phyloP scores from a whole-genome alignment of 768 basidiomycete species.

The Termitomyces sp. region DNA sequence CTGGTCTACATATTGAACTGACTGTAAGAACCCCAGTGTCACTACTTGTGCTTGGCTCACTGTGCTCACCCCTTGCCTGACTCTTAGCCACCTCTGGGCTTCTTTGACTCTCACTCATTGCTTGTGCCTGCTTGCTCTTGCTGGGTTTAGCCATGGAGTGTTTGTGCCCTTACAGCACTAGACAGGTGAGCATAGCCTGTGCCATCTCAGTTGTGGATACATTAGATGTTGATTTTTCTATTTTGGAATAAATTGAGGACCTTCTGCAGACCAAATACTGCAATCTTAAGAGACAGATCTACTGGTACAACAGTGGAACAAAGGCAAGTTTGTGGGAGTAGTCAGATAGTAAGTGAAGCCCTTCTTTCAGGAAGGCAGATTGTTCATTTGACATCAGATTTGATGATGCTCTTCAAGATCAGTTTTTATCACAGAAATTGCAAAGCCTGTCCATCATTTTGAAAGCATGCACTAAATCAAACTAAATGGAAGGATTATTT shows the following conservation, averaged over 20 bases:
- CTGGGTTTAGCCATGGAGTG: too few species aligned
- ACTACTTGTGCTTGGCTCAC: too few species aligned
- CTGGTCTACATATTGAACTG: too few species aligned
- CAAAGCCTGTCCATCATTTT: conserved; percentile 13
- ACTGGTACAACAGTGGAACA: conserved; percentile 91
- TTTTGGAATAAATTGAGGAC: neutral
- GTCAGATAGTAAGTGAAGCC: conserved; percentile 70
- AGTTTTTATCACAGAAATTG: conserved; percentile 17
- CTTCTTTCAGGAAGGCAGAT: neutral
- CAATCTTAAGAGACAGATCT: conserved; percentile 94
- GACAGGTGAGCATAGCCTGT: conserved; percentile 6
- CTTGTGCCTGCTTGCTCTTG: too few species aligned
- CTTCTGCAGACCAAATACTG: conserved; percentile 79
- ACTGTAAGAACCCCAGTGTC: too few species aligned
- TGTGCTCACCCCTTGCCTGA: too few species aligned
- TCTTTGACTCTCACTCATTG: too few species aligned
- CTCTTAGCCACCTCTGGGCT: too few species aligned
- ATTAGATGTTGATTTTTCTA: conserved; percentile 9
- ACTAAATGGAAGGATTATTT: conserved; percentile 98
- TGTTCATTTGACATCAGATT: conserved; percentile 41
- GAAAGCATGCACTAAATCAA: conserved; percentile 78
- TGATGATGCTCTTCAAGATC: conserved; percentile 93
- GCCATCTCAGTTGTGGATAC: conserved; percentile 28
- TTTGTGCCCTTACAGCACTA: too few species aligned
- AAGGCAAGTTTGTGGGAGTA: conserved; percentile 98